phyloP scores from a whole-genome alignment of 768 basidiomycete genomes.

The Dioszegia crocea region DNA sequence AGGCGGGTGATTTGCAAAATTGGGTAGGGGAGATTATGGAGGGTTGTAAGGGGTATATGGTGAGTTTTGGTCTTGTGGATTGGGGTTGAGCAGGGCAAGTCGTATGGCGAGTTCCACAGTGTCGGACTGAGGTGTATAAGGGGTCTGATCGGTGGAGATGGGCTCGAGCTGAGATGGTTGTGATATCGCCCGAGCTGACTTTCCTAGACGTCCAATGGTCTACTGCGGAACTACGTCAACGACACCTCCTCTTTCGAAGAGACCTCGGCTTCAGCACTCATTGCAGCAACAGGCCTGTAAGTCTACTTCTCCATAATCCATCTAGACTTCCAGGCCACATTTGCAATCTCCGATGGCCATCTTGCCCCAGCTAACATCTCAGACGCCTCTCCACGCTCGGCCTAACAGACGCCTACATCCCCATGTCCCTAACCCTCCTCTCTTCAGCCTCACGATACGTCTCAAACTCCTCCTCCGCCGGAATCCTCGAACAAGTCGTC shows the following conservation, averaged over 20 bases:
- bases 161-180: too few relatives aligned
- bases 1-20: conserved; percentile 43
- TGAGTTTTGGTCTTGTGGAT: conserved; percentile 21
- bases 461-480: conserved; percentile 49
- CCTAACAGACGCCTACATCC: conserved; percentile 44
- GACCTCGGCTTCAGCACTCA: conserved; percentile 48
- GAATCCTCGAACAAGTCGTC: conserved; percentile 50
- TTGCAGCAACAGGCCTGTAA: conserved; percentile 41
- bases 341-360: too few relatives aligned
- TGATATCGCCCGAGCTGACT: too few relatives aligned
- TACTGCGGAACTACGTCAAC: conserved; percentile 52
- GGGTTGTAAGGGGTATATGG: conserved; percentile 40
- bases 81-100: too few relatives aligned
- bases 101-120: too few relatives aligned
- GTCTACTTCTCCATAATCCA: conserved; percentile 13
- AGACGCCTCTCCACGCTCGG: conserved; percentile 49
- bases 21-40: conserved; percentile 52
- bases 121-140: too few relatives aligned
- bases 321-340: too few relatives aligned
- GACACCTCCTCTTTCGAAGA: conserved; percentile 49
- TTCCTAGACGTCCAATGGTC: conserved; percentile 42
- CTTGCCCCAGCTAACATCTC: conserved; percentile 17
- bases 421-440: conserved; percentile 46
- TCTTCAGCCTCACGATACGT: conserved; percentile 46
- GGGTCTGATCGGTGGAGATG: too few relatives aligned